phyloP scores from a whole-genome alignment of 192 early-diverging fungal genomes.

The Radiomyces spectabilis region DNA sequence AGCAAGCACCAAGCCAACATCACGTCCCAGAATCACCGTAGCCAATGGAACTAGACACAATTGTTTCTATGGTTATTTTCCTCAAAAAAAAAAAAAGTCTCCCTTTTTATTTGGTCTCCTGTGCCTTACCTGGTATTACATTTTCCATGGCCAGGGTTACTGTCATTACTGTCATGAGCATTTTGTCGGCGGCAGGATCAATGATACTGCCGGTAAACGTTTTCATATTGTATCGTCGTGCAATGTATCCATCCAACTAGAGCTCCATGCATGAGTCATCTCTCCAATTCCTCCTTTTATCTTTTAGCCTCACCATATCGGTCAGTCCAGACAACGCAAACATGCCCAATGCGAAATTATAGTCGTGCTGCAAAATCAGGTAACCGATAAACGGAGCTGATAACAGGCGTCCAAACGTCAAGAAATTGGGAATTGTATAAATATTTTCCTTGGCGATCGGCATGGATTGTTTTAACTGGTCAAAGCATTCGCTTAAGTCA shows the following conservation, averaged over 20 bases:
- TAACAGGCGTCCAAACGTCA: constrained; percentile 75
- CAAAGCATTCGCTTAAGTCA: too few relatives aligned
- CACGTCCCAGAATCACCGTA: constrained; percentile 76
- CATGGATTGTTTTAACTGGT: constrained; percentile 8
- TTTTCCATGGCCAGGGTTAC: constrained; percentile 64
- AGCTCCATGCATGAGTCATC: neutral
- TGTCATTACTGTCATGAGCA: constrained; percentile 84
- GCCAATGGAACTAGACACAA: constrained; percentile 56
- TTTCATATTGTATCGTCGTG: constrained; percentile 77
- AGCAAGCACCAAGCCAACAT: constrained; percentile 68
- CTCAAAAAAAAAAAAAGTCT: neutral
- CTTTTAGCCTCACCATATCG: constrained; percentile 52
- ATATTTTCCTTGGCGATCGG: constrained; percentile 67
- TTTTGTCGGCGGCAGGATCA: constrained; percentile 92
- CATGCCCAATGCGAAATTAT: constrained; percentile 59
- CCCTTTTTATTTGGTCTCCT: neutral
- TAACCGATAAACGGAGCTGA: constrained; percentile 86
- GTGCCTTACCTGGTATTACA: constrained; percentile 59
- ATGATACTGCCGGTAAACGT: constrained; percentile 83
- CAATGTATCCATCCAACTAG: constrained; percentile 81
- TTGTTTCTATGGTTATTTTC: neutral
- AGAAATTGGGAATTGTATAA: constrained; percentile 82
- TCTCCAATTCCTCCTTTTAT: neutral
- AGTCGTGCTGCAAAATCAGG: constrained; percentile 70
- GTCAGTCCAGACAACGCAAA: constrained; percentile 81